These are phyloP conservation scores for Spergularia azorica DNA, from an alignment of 179 eudicot genomes.

Conservation along the genomic window DNA sequence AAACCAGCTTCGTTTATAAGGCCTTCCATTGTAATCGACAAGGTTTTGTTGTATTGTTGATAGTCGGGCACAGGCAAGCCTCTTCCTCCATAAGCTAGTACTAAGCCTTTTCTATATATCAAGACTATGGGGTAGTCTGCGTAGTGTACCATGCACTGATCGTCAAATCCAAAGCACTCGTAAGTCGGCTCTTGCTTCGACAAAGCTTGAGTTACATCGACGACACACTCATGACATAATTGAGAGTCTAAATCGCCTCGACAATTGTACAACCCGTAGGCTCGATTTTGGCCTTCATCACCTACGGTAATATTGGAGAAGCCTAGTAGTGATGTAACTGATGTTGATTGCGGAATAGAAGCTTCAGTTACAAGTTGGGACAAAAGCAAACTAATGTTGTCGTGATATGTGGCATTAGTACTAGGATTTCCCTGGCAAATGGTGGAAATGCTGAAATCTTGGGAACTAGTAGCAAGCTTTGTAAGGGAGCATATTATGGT, in stretches of 20 bases:
- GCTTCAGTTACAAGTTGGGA: not conserved
- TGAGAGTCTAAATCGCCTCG: constrained; percentile 12
- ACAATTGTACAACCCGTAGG: constrained; percentile 16
- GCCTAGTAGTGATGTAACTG: not conserved
- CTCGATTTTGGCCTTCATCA: not conserved
- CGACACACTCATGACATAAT: constrained; percentile 11
- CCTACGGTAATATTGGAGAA: constrained; percentile 2
- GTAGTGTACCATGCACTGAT: constrained; percentile 23
- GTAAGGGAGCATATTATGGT: no score
- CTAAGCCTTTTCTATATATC: not conserved
- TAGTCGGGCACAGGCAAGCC: not conserved
- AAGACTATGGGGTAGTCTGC: constrained; percentile 6
- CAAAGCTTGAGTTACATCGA: not conserved
- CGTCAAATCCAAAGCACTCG: no score
- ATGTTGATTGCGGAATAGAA: not conserved
- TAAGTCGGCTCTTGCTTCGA: no score
- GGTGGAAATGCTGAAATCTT: no score
- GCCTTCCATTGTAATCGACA: constrained; percentile 4
- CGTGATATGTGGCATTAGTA: not conserved
- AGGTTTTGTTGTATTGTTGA: constrained; percentile 4
- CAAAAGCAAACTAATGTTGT: not conserved
- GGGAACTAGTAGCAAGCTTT: no score
- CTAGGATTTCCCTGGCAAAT: not conserved
- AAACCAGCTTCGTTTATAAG: not conserved
- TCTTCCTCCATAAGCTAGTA: not conserved